Conservation (phyloP, 768 basidiomycete species). For the Amanita brunnescens region DNA sequence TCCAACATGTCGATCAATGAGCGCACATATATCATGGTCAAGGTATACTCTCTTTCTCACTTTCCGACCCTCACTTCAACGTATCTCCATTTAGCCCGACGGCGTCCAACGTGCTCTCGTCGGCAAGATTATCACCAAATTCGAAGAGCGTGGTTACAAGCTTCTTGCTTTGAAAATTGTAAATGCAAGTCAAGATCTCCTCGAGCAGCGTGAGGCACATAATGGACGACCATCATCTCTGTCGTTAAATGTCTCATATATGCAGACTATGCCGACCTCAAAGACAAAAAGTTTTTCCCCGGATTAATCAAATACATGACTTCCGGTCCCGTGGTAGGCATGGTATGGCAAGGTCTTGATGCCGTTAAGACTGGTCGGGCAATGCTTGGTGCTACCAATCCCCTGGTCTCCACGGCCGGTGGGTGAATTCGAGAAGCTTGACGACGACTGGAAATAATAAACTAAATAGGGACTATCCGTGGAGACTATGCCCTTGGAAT, state of each 20-base stretch:
- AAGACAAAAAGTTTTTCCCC: constrained; percentile 92
- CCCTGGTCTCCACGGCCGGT: constrained; percentile 83
- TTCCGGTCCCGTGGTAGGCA: constrained; percentile 89
- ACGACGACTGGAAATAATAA: constrained; percentile 5
- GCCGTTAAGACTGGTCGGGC: constrained; percentile 91
- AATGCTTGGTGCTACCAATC: constrained; percentile 98
- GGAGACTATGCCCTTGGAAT: constrained; percentile 92
- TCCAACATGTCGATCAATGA: constrained; percentile 59
- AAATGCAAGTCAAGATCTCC: constrained; percentile 70
- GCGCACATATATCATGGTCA: constrained; percentile 99
- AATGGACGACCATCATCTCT: constrained; percentile 9
- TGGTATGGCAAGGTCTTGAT: constrained; percentile 93
- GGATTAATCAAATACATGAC: constrained; percentile 96
- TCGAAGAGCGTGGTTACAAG: constrained; percentile 98
- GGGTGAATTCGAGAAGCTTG: constrained; percentile 18
- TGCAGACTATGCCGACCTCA: constrained; percentile 93
- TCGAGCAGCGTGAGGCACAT: constrained; percentile 69
- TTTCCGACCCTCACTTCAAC: neutral
- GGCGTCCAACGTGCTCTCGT: constrained; percentile 96
- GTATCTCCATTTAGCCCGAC: constrained; percentile 61
- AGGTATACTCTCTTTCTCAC: constrained; percentile 39
- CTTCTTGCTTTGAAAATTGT: constrained; percentile 91
- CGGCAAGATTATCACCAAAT: constrained; percentile 91
- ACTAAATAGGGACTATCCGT: constrained; percentile 74
- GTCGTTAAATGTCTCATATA: constrained; percentile 9